A percentile compares a stretch with the other conserved stretches of the same genome.
Conservation (phyloP, 805 yeast species). For the Metschnikowia rubicola region DNA sequence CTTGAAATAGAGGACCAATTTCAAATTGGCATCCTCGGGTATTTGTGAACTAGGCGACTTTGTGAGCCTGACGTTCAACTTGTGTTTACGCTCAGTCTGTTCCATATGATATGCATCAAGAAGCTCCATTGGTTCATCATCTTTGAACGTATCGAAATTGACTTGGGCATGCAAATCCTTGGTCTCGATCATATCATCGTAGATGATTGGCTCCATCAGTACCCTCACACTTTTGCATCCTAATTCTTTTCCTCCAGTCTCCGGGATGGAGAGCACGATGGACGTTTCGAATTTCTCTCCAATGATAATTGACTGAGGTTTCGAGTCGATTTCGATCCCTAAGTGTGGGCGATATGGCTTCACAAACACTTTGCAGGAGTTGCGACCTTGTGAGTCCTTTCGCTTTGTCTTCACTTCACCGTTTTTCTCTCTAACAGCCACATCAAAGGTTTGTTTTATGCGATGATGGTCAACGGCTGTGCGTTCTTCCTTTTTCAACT, state of each 20-base stretch:
- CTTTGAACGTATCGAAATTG: conserved; percentile 37
- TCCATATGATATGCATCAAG: conserved; percentile 11
- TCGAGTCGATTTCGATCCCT: conserved; percentile 7
- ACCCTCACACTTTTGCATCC: conserved; percentile 21
- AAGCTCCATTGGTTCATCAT: conserved; percentile 36
- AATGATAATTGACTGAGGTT: conserved; percentile 19
- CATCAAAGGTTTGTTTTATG: conserved; percentile 3
- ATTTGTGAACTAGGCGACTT: conserved; percentile 19
- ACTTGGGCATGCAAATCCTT: conserved; percentile 21
- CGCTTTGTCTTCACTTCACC: neutral
- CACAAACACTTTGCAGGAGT: conserved; percentile 6
- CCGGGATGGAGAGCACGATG: conserved; percentile 19
- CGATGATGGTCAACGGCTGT: neutral
- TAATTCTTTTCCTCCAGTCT: conserved; percentile 12
- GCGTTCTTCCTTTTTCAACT: conserved; percentile 2
- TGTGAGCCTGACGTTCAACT: conserved; percentile 23
- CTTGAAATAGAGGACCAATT: conserved; percentile 22
- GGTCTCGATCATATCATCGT: conserved; percentile 12
- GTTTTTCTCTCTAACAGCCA: neutral
- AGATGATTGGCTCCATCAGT: conserved; percentile 20
- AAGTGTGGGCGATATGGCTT: conserved; percentile 27
- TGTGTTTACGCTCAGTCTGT: conserved; percentile 7
- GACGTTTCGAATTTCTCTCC: conserved; percentile 31
- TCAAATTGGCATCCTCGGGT: conserved; percentile 8
- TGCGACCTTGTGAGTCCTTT: conserved; percentile 9